phyloP scores from a whole-genome alignment of 140 eudicot species.

The Ambrosia hybrid region DNA sequence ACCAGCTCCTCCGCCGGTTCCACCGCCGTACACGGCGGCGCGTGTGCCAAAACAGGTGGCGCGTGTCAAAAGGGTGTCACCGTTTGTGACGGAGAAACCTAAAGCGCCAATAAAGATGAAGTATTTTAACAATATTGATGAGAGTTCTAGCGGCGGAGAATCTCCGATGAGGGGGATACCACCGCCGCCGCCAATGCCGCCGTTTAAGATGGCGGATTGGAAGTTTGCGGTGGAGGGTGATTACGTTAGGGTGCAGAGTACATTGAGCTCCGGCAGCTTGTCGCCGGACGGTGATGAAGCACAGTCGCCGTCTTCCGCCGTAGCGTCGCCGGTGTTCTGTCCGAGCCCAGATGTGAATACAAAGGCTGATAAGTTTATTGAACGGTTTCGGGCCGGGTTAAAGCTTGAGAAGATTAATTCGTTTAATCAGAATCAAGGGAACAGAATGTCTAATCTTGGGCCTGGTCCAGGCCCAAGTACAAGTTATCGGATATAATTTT shows the following conservation, averaged over 20 bases:
- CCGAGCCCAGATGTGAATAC: constrained; percentile 94
- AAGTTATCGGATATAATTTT: constrained; percentile 11
- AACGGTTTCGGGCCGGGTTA: constrained; percentile 69
- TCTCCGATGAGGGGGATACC: constrained; percentile 62
- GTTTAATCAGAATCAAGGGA: constrained; percentile 41
- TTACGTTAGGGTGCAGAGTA: constrained; percentile 68
- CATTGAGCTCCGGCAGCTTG: constrained; percentile 54
- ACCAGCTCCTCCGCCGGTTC: constrained; percentile 27
- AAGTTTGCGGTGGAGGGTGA: constrained; percentile 69
- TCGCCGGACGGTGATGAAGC: constrained; percentile 64
- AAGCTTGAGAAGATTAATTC: constrained; percentile 54
- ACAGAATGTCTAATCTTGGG: constrained; percentile 56
- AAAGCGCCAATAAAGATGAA: constrained; percentile 38
- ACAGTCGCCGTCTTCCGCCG: constrained; percentile 48
- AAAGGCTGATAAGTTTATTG: constrained; percentile 83
- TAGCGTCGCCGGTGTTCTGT: constrained; percentile 53
- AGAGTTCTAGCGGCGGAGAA: constrained; percentile 58
- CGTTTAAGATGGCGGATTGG: constrained; percentile 67
- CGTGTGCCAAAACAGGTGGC: constrained; percentile 34
- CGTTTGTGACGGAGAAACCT: constrained; percentile 31
- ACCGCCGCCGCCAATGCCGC: constrained; percentile 89
- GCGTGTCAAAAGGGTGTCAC: constrained; percentile 32
- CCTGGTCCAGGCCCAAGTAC: constrained; percentile 52
- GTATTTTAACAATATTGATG: constrained; percentile 39
- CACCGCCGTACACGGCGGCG: constrained; percentile 40